Conservation (phyloP, 1,284 basidiomycete genomes). For the Malassezia caprae region DNA sequence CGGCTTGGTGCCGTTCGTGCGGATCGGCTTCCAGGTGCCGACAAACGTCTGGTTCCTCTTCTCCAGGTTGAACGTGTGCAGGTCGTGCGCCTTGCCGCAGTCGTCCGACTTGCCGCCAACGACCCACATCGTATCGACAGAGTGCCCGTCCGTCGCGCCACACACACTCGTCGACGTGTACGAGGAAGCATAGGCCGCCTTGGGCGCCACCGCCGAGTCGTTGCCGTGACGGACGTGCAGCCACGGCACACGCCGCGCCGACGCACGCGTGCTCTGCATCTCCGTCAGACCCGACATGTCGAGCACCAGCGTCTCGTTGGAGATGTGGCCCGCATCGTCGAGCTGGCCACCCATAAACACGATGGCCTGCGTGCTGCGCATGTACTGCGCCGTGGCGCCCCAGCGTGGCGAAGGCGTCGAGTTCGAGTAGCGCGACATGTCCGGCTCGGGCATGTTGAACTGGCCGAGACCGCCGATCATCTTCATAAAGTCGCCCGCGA, state of each 20-base stretch:
- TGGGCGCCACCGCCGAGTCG: constrained; percentile 5
- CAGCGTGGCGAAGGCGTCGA: constrained; percentile 20
- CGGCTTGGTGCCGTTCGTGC: neutral
- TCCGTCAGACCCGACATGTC: constrained; percentile 17
- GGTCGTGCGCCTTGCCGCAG: constrained; percentile 10
- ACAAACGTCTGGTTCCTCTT: constrained; percentile 1
- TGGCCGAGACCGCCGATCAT: constrained; percentile 1
- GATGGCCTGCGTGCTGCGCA: constrained; percentile 19
- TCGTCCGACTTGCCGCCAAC: constrained; percentile 21
- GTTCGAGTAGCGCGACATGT: constrained; percentile 6
- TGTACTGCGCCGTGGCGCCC: constrained; percentile 38
- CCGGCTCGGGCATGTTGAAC: neutral
- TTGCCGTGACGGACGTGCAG: neutral
- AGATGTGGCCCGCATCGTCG: constrained; percentile 6
- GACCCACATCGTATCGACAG: constrained; percentile 17
- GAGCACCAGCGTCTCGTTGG: constrained; percentile 25
- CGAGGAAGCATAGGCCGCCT: constrained; percentile 19
- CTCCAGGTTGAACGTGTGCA: constrained; percentile 16
- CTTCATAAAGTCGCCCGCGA: neutral
- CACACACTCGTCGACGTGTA: constrained; percentile 11
- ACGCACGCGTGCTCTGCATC: neutral
- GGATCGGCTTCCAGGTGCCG: constrained; percentile 5
- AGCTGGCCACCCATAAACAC: constrained; percentile 23
- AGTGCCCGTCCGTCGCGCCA: constrained; percentile 1
- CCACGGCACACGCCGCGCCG: neutral